These are phyloP conservation scores for Xylariaceae sp. DNA, from an alignment of 2,329 filamentous ascomycete species.

Conservation along the genomic window DNA sequence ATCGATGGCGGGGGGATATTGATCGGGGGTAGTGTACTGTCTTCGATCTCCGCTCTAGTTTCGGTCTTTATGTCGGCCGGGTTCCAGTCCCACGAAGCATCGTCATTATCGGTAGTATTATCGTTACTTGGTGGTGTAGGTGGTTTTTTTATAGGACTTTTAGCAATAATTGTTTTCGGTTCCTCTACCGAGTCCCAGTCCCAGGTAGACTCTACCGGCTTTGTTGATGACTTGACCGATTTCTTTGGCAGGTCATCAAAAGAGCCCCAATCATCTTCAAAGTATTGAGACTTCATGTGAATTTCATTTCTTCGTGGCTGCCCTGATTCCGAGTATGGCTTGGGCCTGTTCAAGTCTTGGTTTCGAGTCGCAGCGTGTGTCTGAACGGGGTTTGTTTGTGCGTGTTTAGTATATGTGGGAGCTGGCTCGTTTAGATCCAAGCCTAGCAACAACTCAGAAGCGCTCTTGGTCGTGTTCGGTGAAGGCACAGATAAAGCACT, in stretches of 20 bases:
- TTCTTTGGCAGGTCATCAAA: conserved; percentile 55
- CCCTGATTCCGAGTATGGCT: conserved; percentile 50
- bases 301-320: conserved; percentile 51
- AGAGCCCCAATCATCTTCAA: conserved; percentile 56
- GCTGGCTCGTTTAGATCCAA: conserved; percentile 41
- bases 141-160: conserved; percentile 4
- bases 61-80: conserved; percentile 45
- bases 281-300: conserved; percentile 32
- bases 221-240: conserved; percentile 26
- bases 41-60: conserved; percentile 29
- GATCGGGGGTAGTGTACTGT: conserved; percentile 67
- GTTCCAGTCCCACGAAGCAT: conserved; percentile 58
- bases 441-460: conserved; percentile 45
- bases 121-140: conserved; percentile 1
- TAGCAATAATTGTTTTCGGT: conserved; percentile 10
- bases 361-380: conserved; percentile 48
- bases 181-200: conserved; percentile 40
- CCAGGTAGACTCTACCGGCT: conserved; percentile 35
- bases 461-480: conserved; percentile 37
- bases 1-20: conserved; percentile 91
- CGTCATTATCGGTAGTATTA: conserved; percentile 5
- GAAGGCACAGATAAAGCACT: conserved; percentile 44
- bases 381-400: conserved; percentile 61
- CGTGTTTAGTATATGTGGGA: conserved; percentile 53
- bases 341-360: conserved; percentile 42